Evolutionary conservation across 164 flowering plant species (phyloP), one percentile per base, ranked within the genome.

Genomic region (Litsea cubeba): DNA sequence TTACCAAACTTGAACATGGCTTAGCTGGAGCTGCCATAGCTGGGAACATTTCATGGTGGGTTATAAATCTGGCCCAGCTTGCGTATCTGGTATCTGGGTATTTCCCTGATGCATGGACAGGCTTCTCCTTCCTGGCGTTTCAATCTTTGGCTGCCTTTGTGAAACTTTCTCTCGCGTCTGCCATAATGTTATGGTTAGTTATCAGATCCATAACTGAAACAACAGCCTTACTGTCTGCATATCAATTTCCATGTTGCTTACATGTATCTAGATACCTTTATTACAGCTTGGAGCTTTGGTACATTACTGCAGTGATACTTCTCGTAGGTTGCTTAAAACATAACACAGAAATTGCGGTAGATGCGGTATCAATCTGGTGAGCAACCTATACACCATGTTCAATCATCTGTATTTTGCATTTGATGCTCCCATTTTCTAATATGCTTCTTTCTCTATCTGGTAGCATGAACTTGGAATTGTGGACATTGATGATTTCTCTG

Each of bases 161-260:
- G 46, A 88, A 82, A 73, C 83, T 88, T 30, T 86, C 89, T 0
- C 77, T 88, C n/a, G 82, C 88, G 50, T 88, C 91, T 12, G 91
- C 88, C 22, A 3, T 85, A 22, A 88, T 88, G 91, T 72, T 87
- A 57, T 87, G 90, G 88, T 85, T 32, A 72, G 81, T 79, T 2
- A 28, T 3, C 15, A 40, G 24, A 66, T 66, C 20, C 14, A 14
- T 2, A 3, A 2, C n/a, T 54, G 60, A 54, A 11, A 66, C 28
- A 66, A 26, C 23, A 20, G 20, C 3, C n/a, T 2, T 66, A 26
- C 28, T 11, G 17, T 54, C 46, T 15, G 23, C 25, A 46, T 66
- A 68, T 7, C 1, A 15, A 28, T 73, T 70, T 10, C 24, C 23
- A 3, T 12, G 60, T 50, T 74, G 49, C 17, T 72, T 49, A 68